Base-by-base conservation (phyloP, 2,329 filamentous ascomycete species). In the Alternaria brassicicola region DNA sequence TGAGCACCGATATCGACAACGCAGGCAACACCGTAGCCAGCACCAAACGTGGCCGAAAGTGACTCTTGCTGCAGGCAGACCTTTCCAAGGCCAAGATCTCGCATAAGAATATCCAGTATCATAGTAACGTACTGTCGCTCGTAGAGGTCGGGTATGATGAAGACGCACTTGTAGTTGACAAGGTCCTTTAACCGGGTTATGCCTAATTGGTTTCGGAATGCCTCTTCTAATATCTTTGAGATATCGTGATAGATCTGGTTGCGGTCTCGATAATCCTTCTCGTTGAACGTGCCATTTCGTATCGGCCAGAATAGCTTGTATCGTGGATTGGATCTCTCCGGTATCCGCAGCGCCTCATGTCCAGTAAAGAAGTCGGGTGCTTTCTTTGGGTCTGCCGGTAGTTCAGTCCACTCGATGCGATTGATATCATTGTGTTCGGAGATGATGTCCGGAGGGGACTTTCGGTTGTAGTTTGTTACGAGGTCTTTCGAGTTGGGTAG, bases 61-160 rank as follows among this genome's bases (percentile, higher is more conserved):
- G 93, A 96, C 79, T 99, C 95, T 76, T 99, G 95, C 58, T 98
- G 93, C 73, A 99, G 96, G 75, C 91, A 96, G 47, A 97, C 88
- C 55, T 90, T 88, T 63, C 87, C 90, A 74, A 99, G 97, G 55
- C 93, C 90, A 72, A 97, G 95, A 79, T 94, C 93, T 46, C 86
- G 89, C 81, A 98, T 89, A 68, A 94, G 87, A 59, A 95, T 91
- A 55, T 93, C 89, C 39, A 99, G 82, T 9, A 96, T 82, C 73
- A 90, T 88, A 48, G 92, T 92, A 17, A 98, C 92, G 64, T 97
- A 96, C 49, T 87, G 87, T 76, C 96, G 96, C 79, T 99, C 95
- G 79, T 98, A 99, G 9, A 99, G 83, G 75, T 99, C 95, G 0
- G 95, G 95, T 45, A 99, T 96, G 63, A 99, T 89, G 71, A 98